Evolutionary conservation across 192 early-diverging fungal genomes (phyloP).

Genomic region (Rhizoclosmatium sp.): DNA sequence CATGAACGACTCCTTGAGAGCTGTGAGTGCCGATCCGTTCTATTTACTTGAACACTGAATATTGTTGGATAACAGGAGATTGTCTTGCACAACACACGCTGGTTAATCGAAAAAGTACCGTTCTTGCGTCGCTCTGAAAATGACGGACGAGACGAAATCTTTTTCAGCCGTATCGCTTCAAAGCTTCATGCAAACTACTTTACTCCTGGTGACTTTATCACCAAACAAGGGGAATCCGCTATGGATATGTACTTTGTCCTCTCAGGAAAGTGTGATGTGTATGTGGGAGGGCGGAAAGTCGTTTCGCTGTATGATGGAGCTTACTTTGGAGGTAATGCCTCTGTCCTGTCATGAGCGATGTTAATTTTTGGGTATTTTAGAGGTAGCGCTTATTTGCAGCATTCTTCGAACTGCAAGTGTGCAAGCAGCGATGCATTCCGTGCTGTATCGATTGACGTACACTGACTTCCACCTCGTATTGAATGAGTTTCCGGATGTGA

Average conservation of each 20-base stretch:
- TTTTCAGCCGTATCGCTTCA: conserved; percentile 49
- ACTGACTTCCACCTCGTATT: conserved; percentile 21
- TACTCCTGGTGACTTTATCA: conserved; percentile 31
- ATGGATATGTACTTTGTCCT: conserved; percentile 62
- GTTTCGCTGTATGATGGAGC: conserved; percentile 38
- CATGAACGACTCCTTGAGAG: conserved; percentile 50
- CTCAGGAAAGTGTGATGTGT: conserved; percentile 47
- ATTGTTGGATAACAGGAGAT: conserved; percentile 42
- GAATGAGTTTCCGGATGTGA: conserved; percentile 36
- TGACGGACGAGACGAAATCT: conserved; percentile 55
- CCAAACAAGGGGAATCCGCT: conserved; percentile 40
- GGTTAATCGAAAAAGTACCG: conserved; percentile 52
- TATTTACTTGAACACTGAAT: background rate
- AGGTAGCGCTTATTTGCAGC: conserved; percentile 36
- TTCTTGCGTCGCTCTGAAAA: conserved; percentile 50
- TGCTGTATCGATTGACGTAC: conserved; percentile 32
- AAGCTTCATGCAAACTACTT: conserved; percentile 37
- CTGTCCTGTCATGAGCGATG: background rate
- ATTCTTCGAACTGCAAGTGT: conserved; percentile 35
- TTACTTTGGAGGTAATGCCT: conserved; percentile 16
- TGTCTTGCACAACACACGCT: conserved; percentile 49
- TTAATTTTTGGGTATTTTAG: background rate
- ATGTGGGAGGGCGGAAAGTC: conserved; percentile 39
- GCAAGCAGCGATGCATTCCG: conserved; percentile 17
- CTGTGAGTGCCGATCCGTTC: conserved; percentile 23